Evolutionary conservation across 352 stramenopile species (phyloP).

Genomic region (Pythium rishiriense): DNA sequence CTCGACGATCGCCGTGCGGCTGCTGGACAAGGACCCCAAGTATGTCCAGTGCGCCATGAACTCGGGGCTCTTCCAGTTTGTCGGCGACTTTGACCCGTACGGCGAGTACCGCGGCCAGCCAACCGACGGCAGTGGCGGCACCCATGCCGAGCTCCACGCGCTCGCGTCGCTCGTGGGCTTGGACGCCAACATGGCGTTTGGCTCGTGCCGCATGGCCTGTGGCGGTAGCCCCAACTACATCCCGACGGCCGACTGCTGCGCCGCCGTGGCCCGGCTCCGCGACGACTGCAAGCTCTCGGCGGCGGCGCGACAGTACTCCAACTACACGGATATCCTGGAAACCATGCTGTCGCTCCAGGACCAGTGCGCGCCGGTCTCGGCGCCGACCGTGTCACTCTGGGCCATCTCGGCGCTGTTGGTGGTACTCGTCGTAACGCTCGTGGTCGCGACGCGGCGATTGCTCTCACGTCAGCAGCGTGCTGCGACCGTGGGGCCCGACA

Average conservation of each 20-base stretch:
- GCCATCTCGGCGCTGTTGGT: slow-evolving; percentile 22
- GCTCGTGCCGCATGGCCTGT: neutral
- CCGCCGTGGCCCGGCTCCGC: slow-evolving; percentile 12
- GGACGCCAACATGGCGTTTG: slow-evolving; percentile 11
- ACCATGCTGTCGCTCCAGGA: slow-evolving; percentile 36
- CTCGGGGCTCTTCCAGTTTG: slow-evolving; percentile 53
- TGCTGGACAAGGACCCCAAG: slow-evolving; percentile 38
- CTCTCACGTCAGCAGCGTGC: neutral
- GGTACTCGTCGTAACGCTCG: slow-evolving; percentile 25
- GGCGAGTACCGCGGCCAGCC: neutral
- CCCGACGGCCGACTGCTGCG: neutral
- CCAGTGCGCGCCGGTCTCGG: slow-evolving; percentile 38
- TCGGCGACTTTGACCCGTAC: neutral
- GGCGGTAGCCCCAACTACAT: slow-evolving; percentile 1
- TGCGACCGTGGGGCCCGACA: too few relatives aligned
- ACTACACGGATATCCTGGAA: slow-evolving; percentile 38
- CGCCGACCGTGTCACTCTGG: slow-evolving; percentile 37
- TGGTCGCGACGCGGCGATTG: slow-evolving; percentile 27
- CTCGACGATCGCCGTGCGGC: slow-evolving; percentile 36
- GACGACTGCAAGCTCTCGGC: slow-evolving; percentile 32
- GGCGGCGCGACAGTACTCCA: slow-evolving; percentile 34
- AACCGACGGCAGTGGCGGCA: neutral
- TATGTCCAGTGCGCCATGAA: slow-evolving; percentile 73
- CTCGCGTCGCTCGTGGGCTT: neutral
- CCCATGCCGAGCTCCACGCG: neutral